Conservation (phyloP, 495 filamentous ascomycete species). For the Talaromyces thailandensis region DNA sequence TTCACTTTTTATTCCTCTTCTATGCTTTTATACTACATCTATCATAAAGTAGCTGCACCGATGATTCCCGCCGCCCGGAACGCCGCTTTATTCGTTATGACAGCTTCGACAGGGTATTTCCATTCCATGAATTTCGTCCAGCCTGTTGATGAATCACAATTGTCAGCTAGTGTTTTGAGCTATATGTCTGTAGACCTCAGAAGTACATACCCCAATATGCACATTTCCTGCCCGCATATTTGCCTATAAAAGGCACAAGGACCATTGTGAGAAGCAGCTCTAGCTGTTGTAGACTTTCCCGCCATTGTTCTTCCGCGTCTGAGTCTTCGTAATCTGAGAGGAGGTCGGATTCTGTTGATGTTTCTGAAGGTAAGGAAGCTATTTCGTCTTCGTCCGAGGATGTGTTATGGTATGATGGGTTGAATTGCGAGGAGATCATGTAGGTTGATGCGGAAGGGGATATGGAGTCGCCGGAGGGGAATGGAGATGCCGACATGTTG, state of each 20-base stretch:
- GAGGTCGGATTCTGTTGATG: constrained; percentile 49
- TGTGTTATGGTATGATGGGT: constrained; percentile 18
- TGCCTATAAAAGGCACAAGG: constrained; percentile 82
- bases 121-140: constrained; percentile 71
- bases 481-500: constrained; percentile 2
- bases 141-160: constrained; percentile 33
- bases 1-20: neutral
- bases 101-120: constrained; percentile 64
- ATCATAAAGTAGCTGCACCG: constrained; percentile 60
- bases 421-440: constrained; percentile 29
- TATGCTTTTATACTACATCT: neutral
- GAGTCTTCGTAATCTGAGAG: constrained; percentile 44
- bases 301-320: constrained; percentile 90
- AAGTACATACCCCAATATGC: constrained; percentile 78
- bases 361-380: constrained; percentile 70
- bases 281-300: constrained; percentile 83
- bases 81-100: constrained; percentile 41
- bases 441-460: constrained; percentile 36
- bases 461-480: constrained; percentile 9
- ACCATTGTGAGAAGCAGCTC: constrained; percentile 91
- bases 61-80: constrained; percentile 63
- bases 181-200: neutral
- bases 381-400: constrained; percentile 54
- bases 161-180: neutral
- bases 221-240: constrained; percentile 85